These are phyloP conservation scores for Colletotrichum eleusines DNA, from an alignment of 2,329 filamentous ascomycete species.

Conservation along the genomic window DNA sequence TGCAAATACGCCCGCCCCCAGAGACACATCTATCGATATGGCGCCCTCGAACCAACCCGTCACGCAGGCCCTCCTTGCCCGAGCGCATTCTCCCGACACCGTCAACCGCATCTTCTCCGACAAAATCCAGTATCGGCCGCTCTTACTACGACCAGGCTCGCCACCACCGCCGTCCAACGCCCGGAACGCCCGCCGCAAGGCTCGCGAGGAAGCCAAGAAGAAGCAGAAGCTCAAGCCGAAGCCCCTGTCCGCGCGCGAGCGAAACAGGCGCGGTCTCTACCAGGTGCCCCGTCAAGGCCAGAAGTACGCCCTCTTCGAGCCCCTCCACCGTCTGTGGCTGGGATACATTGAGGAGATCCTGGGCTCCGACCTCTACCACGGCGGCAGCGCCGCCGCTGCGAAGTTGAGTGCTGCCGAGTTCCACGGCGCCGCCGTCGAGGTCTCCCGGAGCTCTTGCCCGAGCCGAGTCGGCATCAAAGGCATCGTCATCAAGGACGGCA, in stretches of 20 bases:
- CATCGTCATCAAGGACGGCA: constrained; percentile 90
- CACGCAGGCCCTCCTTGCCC: constrained; percentile 75
- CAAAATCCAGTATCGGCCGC: constrained; percentile 84
- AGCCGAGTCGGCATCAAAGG: constrained; percentile 86
- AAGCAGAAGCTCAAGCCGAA: constrained; percentile 65
- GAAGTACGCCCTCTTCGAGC: constrained; percentile 81
- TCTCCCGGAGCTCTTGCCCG: constrained; percentile 84
- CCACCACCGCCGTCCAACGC: constrained; percentile 70
- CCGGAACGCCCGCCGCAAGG: constrained; percentile 67
- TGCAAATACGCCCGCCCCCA: neutral
- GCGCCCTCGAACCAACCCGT: constrained; percentile 53
- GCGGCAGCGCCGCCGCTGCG: constrained; percentile 72
- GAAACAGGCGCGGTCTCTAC: constrained; percentile 79
- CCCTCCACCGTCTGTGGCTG: constrained; percentile 83
- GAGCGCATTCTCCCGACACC: constrained; percentile 82
- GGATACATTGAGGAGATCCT: constrained; percentile 88
- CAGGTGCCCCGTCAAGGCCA: constrained; percentile 76
- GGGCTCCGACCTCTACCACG: constrained; percentile 67
- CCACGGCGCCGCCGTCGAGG: constrained; percentile 86
- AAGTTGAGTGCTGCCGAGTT: constrained; percentile 90
- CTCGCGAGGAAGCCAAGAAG: constrained; percentile 58
- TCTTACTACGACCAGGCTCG: constrained; percentile 82
- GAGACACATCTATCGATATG: constrained; percentile 46
- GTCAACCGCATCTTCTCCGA: constrained; percentile 81
- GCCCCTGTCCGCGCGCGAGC: constrained; percentile 84